phyloP scores from a whole-genome alignment of 2,329 filamentous ascomycete species.

The Cadophora gregata region DNA sequence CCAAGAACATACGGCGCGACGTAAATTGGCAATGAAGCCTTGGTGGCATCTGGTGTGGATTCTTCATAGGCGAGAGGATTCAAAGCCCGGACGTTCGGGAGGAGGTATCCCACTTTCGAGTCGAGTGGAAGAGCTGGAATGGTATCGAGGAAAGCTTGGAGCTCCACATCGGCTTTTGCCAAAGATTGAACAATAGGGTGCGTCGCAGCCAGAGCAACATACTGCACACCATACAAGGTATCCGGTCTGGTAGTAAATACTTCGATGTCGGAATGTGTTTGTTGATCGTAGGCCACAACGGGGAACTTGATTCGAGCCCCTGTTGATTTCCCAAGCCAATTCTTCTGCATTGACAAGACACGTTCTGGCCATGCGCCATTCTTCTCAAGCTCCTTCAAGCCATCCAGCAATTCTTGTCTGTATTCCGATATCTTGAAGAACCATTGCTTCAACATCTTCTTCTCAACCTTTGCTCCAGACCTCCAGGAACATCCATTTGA shows the following conservation, averaged over 20 bases:
- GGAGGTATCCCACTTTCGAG: slow-evolving; percentile 70
- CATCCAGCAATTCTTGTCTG: slow-evolving; percentile 72
- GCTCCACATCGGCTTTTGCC: slow-evolving; percentile 62
- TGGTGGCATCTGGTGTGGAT: slow-evolving; percentile 55
- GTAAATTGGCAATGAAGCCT: slow-evolving; percentile 72
- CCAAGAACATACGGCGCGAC: slow-evolving; percentile 85
- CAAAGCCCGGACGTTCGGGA: slow-evolving; percentile 65
- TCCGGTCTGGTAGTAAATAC: slow-evolving; percentile 87
- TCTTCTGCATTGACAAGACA: slow-evolving; percentile 81
- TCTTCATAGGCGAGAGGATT: slow-evolving; percentile 69
- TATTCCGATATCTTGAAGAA: slow-evolving; percentile 85
- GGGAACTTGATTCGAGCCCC: slow-evolving; percentile 77
- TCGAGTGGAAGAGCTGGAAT: slow-evolving; percentile 61
- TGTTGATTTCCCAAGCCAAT: slow-evolving; percentile 84
- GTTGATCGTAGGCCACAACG: slow-evolving; percentile 48
- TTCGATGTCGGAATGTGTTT: slow-evolving; percentile 54
- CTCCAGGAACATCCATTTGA: slow-evolving; percentile 85
- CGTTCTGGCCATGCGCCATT: slow-evolving; percentile 79
- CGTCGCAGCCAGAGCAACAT: slow-evolving; percentile 76
- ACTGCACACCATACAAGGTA: slow-evolving; percentile 87
- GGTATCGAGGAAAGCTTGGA: slow-evolving; percentile 72
- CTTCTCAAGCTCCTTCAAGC: slow-evolving; percentile 69
- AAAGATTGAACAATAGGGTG: slow-evolving; percentile 72
- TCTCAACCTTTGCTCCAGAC: slow-evolving; percentile 83
- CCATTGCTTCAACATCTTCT: slow-evolving; percentile 83